phyloP scores from a whole-genome alignment of 2,329 filamentous ascomycete species.

The Fusarium sp. region DNA sequence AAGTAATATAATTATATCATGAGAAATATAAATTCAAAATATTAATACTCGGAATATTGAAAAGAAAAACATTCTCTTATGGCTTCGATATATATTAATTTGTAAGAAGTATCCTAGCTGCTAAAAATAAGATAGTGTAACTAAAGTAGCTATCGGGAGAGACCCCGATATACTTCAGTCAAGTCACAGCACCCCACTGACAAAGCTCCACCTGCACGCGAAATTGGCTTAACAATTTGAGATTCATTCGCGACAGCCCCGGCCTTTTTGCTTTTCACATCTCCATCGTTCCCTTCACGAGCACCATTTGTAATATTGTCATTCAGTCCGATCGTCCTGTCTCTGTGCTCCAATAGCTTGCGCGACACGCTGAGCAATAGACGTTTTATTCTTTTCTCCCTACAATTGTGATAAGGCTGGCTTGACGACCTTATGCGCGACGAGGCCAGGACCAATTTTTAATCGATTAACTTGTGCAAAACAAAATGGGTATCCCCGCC shows the following conservation, averaged over 20 bases:
- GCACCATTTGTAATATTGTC: background rate
- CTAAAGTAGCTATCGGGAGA: too few species aligned
- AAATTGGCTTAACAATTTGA: slow-evolving; percentile 8
- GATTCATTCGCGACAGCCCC: slow-evolving; percentile 32
- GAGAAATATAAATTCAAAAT: too few species aligned
- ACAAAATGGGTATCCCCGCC: slow-evolving; percentile 88
- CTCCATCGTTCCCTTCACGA: slow-evolving; percentile 2
- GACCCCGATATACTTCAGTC: too few species aligned
- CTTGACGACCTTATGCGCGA: slow-evolving; percentile 9
- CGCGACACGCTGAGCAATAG: slow-evolving; percentile 10
- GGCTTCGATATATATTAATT: too few species aligned
- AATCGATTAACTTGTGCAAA: background rate
- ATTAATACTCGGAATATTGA: too few species aligned
- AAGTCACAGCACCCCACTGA: background rate
- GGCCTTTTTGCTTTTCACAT: slow-evolving; percentile 8
- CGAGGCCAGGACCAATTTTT: slow-evolving; percentile 10
- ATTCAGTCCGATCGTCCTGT: background rate
- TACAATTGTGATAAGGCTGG: slow-evolving; percentile 12
- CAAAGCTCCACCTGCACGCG: background rate
- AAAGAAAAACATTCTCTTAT: too few species aligned
- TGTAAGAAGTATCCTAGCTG: too few species aligned
- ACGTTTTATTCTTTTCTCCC: background rate
- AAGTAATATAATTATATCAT: too few species aligned
- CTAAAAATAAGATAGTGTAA: too few species aligned
- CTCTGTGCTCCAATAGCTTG: background rate